Base-by-base conservation (phyloP, 495 filamentous ascomycete genomes). In the Aspergillus avenaceus region DNA sequence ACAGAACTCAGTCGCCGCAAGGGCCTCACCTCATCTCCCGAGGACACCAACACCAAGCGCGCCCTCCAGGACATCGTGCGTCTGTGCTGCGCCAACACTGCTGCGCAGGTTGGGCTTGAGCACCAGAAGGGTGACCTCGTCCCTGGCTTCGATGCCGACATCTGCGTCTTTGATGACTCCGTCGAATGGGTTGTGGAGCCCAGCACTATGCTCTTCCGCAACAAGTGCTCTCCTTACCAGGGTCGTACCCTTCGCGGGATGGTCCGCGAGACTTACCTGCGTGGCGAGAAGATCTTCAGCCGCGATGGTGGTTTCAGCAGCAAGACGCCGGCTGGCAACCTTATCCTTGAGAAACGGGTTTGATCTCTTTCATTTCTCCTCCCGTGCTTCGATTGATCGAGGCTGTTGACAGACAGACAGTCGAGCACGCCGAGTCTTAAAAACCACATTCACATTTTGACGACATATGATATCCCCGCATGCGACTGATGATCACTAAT, bases 151-250 rank as follows among this genome's bases (percentile, higher is more conserved):
- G 93, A 98, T 66, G 93, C 86, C 2, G 93, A 98, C 67, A 74
- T 98, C 14, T 89, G 85, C 50, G 85, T 97, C 19, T 98, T 98
- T 70, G 93, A 97, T 59, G 88, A 91, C 41, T 72, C 81, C 38
- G 85, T 82, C 24, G 78, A 79, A 58, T 98, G 91, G 79, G 78
- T 82, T 31, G 81, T 96, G 47, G 73, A 77, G 59, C 64, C 65
- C 11, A 73, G 67, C 59, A 74, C 74, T 25, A 96, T 98, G 92
- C 78, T 93, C 32, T 98, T 95, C 80, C 82, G 91, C 58, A 97
- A 98, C 65, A 95, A 95, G 67, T 88, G 89, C 72, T 88, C 83
- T 21, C 93, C 93, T 2, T 98, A 96, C 74, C 87, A 97, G 68
- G 90, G 90, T 21, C 85, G 83, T 56, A 79, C 66, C 5, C 82